Evolutionary conservation across 139 green algal species (phyloP).

Genomic region (Tetraselmis chui): DNA sequence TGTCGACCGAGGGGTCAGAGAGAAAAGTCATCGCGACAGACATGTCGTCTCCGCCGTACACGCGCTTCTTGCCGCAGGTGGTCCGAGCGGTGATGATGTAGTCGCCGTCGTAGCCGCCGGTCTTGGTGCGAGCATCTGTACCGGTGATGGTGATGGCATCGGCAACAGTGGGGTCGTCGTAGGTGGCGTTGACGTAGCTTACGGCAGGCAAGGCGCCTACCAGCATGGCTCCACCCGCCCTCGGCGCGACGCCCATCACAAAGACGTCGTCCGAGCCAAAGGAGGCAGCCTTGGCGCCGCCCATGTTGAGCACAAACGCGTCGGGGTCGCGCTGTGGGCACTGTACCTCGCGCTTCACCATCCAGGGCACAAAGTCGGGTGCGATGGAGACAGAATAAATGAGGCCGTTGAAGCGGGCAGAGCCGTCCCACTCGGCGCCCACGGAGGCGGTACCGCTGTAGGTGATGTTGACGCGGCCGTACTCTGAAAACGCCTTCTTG

Average conservation of each 20-base stretch:
- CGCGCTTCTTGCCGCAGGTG: slow-evolving; percentile 12
- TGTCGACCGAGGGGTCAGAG: neutral
- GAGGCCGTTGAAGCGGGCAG: slow-evolving; percentile 11
- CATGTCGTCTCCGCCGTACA: slow-evolving; percentile 12
- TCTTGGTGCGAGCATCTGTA: neutral
- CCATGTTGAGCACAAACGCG: neutral
- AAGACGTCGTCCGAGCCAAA: neutral
- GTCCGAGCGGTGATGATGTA: slow-evolving; percentile 11
- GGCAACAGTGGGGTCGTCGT: slow-evolving; percentile 12
- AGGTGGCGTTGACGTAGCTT: slow-evolving; percentile 6
- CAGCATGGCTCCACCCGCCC: neutral
- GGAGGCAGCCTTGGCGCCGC: neutral
- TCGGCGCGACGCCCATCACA: neutral
- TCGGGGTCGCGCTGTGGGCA: slow-evolving; percentile 7
- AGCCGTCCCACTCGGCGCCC: neutral
- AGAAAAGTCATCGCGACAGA: slow-evolving; percentile 1
- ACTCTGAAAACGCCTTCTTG: slow-evolving; percentile 1
- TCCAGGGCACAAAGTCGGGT: neutral
- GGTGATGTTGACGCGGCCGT: neutral
- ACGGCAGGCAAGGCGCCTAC: neutral
- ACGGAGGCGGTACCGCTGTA: neutral
- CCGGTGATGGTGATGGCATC: neutral
- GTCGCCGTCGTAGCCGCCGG: neutral
- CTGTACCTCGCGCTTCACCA: slow-evolving; percentile 9
- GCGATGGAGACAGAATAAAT: slow-evolving; percentile 8